phyloP scores from a whole-genome alignment of 345 rosid genomes.

The Streptanthus diversifolius region DNA sequence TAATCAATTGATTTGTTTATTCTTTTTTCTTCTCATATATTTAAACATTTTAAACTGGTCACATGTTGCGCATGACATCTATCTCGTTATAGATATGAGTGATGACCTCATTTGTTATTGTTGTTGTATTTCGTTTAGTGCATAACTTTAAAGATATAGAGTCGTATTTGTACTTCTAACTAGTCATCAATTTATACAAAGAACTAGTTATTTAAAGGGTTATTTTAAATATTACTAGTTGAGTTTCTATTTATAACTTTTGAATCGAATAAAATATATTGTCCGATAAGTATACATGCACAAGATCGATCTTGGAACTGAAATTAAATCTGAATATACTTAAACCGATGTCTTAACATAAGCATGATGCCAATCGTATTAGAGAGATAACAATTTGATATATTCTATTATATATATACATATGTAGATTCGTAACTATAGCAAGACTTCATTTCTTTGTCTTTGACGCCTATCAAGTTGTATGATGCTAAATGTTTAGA shows the following conservation, averaged over 20 bases:
- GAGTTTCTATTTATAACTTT: background rate
- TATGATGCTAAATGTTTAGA: background rate
- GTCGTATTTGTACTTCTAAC: background rate
- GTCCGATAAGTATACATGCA: background rate
- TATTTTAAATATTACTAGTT: background rate
- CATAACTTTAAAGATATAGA: background rate
- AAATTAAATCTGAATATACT: background rate
- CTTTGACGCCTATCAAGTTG: background rate
- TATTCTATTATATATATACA: background rate
- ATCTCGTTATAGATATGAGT: background rate
- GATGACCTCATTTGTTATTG: constrained; percentile 3
- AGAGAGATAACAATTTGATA: background rate
- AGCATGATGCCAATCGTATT: background rate
- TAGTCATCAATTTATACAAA: background rate
- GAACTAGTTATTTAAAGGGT: background rate
- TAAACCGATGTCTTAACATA: background rate
- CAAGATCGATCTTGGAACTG: background rate
- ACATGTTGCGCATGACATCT: constrained; percentile 7
- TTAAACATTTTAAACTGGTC: background rate
- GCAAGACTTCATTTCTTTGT: background rate
- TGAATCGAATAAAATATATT: background rate
- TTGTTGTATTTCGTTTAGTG: background rate
- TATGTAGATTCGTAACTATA: background rate
- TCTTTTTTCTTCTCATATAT: background rate
- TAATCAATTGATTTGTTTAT: constrained; percentile 8